Evolutionary conservation across 2,329 filamentous ascomycete genomes (phyloP).

Genomic region (Colletotrichum brevisporum): DNA sequence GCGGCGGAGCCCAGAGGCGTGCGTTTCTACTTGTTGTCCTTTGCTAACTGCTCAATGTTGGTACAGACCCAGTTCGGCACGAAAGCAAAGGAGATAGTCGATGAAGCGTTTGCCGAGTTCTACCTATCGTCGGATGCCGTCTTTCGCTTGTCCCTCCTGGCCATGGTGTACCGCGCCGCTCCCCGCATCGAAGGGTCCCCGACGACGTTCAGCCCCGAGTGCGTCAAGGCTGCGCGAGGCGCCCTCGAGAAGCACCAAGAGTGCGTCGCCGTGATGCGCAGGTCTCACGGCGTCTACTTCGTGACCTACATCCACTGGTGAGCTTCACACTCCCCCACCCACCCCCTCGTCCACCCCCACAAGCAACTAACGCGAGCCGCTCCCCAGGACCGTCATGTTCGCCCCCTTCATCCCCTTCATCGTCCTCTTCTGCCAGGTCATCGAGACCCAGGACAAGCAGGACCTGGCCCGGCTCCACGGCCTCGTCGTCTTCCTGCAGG

Average conservation of each 20-base stretch:
- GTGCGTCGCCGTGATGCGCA: constrained; percentile 54
- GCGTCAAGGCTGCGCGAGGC: constrained; percentile 57
- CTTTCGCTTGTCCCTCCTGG: constrained; percentile 56
- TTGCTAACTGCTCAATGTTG: neutral
- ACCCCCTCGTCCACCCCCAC: neutral
- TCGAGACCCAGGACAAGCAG: constrained; percentile 59
- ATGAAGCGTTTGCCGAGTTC: constrained; percentile 50
- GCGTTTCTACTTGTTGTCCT: neutral
- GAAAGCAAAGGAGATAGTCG: constrained; percentile 6
- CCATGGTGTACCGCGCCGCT: constrained; percentile 59
- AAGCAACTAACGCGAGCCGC: neutral
- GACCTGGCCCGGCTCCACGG: constrained; percentile 63
- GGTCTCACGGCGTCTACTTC: constrained; percentile 54
- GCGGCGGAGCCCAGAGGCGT: no score
- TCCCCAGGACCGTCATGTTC: constrained; percentile 60
- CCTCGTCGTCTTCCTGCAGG: constrained; percentile 67
- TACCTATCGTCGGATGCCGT: constrained; percentile 58
- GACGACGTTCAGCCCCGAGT: constrained; percentile 57
- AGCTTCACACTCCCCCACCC: constrained; percentile 30
- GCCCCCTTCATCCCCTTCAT: constrained; percentile 70
- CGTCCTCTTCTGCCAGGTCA: constrained; percentile 65
- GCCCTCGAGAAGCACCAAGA: constrained; percentile 58
- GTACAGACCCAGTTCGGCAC: constrained; percentile 11
- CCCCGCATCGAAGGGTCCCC: constrained; percentile 47
- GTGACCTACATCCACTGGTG: constrained; percentile 59